phyloP scores from a whole-genome alignment of 169 alveolate genomes.

The Plasmodium cynomolgi region DNA sequence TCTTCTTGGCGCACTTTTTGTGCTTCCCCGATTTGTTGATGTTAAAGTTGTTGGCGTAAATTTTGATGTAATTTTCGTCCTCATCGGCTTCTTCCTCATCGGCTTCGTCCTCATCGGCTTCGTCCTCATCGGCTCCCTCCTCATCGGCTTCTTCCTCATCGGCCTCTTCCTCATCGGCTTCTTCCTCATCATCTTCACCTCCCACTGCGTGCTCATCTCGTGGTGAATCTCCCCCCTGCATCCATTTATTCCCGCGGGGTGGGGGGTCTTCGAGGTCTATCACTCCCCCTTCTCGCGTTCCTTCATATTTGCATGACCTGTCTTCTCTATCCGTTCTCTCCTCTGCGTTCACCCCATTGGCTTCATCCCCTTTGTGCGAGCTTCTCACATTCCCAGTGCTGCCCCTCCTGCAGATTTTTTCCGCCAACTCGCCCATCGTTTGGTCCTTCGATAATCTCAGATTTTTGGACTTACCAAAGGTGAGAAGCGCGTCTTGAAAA shows the following conservation, averaged over 20 bases:
- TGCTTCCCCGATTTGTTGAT: not conserved
- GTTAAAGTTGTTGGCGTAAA: conserved; percentile 18
- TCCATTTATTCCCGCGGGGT: not conserved
- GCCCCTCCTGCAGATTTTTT: not conserved
- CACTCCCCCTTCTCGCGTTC: not conserved
- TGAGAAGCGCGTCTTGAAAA: not conserved
- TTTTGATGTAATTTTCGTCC: conserved; percentile 5
- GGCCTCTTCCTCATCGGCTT: not conserved
- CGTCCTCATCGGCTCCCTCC: not conserved
- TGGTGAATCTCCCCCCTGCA: not conserved
- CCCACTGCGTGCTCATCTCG: not conserved
- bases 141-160: not conserved
- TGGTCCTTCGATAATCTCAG: not conserved
- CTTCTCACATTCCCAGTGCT: not conserved
- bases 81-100: not conserved
- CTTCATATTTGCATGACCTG: not conserved
- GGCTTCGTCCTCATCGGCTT: not conserved
- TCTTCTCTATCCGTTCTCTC: not conserved
- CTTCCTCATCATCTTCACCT: not conserved
- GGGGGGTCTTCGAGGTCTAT: not conserved
- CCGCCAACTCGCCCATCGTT: not conserved
- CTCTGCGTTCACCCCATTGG: not conserved
- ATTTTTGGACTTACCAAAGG: not conserved
- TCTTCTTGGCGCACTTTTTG: not conserved
- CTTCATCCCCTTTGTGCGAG: not conserved